Evolutionary conservation across 2,329 filamentous ascomycete genomes (phyloP).

Genomic region (Ascochyta pisi): DNA sequence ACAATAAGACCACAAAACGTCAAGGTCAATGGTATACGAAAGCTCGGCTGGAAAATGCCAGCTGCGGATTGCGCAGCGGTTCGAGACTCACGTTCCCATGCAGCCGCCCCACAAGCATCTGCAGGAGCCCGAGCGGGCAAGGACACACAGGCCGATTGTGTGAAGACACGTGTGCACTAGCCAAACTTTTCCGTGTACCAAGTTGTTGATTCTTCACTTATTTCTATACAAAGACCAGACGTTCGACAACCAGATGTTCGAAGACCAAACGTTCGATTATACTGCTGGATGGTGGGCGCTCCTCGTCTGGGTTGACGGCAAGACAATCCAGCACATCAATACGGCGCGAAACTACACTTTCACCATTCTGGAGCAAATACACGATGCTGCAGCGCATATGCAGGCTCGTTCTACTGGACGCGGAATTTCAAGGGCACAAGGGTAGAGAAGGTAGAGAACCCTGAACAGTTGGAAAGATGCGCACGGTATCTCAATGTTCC

Average conservation of each 20-base stretch:
- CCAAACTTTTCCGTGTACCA: too few relatives aligned
- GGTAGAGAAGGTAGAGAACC: too few relatives aligned
- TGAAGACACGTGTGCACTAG: neutral
- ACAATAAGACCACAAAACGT: too few relatives aligned
- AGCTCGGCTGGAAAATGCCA: too few relatives aligned
- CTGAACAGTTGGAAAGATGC: too few relatives aligned
- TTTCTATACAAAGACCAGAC: neutral
- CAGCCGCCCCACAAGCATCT: neutral
- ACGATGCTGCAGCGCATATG: too few relatives aligned
- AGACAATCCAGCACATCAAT: neutral
- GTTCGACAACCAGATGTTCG: neutral
- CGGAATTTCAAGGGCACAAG: too few relatives aligned
- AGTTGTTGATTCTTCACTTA: neutral
- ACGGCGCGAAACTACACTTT: neutral
- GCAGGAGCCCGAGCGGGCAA: neutral
- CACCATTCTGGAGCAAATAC: neutral
- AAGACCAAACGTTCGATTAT: neutral
- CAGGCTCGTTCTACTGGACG: too few relatives aligned
- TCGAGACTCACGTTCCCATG: neutral
- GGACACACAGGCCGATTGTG: neutral
- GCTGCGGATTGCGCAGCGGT: too few relatives aligned
- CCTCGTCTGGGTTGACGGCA: neutral
- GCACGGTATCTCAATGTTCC: too few relatives aligned
- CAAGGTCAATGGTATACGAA: neutral
- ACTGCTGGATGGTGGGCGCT: neutral